Evolutionary conservation across 495 filamentous ascomycete genomes (phyloP).

Genomic region (Daldinia vernicosa): DNA sequence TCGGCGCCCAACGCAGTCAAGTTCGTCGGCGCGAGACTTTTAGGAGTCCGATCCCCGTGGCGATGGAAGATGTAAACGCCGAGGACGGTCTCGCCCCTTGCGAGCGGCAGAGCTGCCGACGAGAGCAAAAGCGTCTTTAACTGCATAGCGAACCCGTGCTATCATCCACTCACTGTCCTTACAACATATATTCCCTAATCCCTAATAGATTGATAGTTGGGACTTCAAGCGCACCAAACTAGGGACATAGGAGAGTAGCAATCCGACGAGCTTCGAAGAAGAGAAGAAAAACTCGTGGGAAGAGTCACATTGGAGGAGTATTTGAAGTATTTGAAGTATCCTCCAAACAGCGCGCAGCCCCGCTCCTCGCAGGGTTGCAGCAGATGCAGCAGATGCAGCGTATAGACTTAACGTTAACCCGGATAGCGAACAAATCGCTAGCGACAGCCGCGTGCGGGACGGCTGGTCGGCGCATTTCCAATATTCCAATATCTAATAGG

Average conservation of each 20-base stretch:
- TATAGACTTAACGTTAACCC: conserved; percentile 13
- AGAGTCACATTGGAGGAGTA: too few species aligned
- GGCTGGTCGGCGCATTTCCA: conserved; percentile 9
- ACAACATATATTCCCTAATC: not conserved
- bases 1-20: conserved; percentile 76
- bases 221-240: not conserved
- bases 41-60: conserved; percentile 78
- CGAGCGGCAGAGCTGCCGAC: conserved; percentile 49
- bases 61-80: conserved; percentile 76
- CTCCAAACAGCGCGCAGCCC: conserved; percentile 9
- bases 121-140: conserved; percentile 42
- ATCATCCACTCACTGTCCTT: not conserved
- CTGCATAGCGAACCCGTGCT: conserved; percentile 22
- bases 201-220: not conserved
- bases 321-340: conserved; percentile 17
- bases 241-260: conserved; percentile 14
- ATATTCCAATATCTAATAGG: not conserved
- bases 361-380: conserved; percentile 35
- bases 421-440: conserved; percentile 7
- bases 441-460: conserved; percentile 30
- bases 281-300: conserved; percentile 5
- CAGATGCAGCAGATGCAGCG: conserved; percentile 1
- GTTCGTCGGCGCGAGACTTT: conserved; percentile 57
- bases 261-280: conserved; percentile 2
- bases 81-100: conserved; percentile 67